Conservation (phyloP, 208 protist species). For the Leishmania aethiopica region DNA sequence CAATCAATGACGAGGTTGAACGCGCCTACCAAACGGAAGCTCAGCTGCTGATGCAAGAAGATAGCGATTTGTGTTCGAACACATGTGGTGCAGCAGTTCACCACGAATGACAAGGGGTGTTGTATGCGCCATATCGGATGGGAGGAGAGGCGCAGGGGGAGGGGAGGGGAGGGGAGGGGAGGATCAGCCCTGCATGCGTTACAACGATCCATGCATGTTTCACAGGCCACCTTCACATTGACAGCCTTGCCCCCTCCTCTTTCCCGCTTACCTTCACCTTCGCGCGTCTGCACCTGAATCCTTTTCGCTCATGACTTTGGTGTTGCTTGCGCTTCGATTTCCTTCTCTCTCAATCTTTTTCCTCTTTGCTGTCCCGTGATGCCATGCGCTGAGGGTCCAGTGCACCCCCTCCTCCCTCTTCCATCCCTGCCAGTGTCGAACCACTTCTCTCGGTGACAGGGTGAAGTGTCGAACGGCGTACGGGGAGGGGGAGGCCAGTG, state of each 20-base stretch:
- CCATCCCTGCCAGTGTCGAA: background rate
- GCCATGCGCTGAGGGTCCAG: no score
- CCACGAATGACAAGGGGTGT: background rate
- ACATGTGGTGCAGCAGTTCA: background rate
- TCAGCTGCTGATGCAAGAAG: background rate
- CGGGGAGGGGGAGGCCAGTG: background rate
- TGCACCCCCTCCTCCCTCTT: background rate
- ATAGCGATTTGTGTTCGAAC: background rate
- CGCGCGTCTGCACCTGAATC: background rate
- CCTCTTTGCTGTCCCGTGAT: background rate
- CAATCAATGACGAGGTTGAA: slow-evolving; percentile 27
- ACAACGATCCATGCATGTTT: background rate
- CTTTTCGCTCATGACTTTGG: background rate
- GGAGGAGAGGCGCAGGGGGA: background rate
- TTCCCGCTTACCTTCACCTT: background rate
- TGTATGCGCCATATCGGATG: background rate
- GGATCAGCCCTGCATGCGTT: background rate
- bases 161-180: no score
- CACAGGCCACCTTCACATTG: background rate
- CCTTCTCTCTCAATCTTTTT: background rate
- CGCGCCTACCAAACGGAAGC: slow-evolving; percentile 12
- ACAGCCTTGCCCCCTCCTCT: background rate
- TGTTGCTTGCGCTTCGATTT: background rate
- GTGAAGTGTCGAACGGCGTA: background rate
- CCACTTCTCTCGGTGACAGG: background rate